Base-by-base conservation (phyloP, 2,329 filamentous ascomycete species). In the Rutstroemia sp. region DNA sequence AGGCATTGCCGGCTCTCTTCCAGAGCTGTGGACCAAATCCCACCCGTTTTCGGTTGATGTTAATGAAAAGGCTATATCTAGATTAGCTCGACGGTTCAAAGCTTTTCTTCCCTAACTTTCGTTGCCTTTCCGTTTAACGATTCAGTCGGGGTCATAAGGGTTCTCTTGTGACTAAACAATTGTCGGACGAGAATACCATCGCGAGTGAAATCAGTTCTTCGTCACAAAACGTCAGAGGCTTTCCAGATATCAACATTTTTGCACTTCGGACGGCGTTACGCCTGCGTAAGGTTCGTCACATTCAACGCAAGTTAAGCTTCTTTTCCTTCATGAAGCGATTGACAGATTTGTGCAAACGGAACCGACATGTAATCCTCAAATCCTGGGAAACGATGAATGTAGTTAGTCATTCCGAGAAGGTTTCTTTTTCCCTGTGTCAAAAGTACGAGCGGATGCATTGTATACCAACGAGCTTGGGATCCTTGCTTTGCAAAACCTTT, bases 291-390 rank as follows among this genome's bases (percentile, higher is more conserved):
- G 14, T 23, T 49, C n/a, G 19, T 36, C 23, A 42, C 45, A 21
- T 42, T 23, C n/a, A 10, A 21, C n/a, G 14, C 10, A 12, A 9
- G 12, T 40, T 42, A 23, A 49, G 14, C 46, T 50, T 50, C 38
- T 44, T 45, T 55, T 38, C 36, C 48, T 17, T 34, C 9, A 10
- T 14, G 23, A 12, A 50, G 14, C 19, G 16, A 44, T 30, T 55
- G 52, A 49, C 52, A 25, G 48, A 54, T 23, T 38, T 25, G 38
- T 55, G 19, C 17, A 55, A 44, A 44, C 17, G 39, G 17, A 30
- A 54, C 30, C 9, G 25, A 49, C 30, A 44, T 44, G n/a, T 34
- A 48, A n/a, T 44, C 5, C 44, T n/a, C 4, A 27, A 5, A 23
- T 6, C 23, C 23, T 47, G 12, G 21, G 27, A 14, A 25, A 12